Conservation (phyloP, 2,329 filamentous ascomycete species). For the Aspergillus niger region DNA sequence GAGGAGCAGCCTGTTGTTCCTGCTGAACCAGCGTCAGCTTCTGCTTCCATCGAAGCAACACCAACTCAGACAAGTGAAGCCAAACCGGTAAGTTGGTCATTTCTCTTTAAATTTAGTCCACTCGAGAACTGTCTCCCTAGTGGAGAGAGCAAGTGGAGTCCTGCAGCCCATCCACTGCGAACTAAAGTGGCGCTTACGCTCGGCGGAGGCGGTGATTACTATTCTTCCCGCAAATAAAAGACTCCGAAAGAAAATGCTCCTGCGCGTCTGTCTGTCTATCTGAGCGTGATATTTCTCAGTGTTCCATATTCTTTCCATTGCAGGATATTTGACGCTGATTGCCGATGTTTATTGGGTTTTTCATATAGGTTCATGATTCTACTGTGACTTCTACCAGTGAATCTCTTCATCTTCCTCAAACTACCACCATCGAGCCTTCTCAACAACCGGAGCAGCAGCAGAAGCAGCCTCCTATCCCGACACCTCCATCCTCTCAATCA, state of each 20-base stretch:
- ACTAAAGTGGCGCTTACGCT: not conserved
- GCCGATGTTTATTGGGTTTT: too few relatives aligned
- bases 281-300: not conserved
- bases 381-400: not conserved
- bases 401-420: not conserved
- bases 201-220: conserved; percentile 4
- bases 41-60: not conserved
- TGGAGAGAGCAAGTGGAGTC: too few relatives aligned
- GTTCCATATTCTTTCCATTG: not conserved
- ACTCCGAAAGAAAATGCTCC: too few relatives aligned
- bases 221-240: too few relatives aligned
- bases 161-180: too few relatives aligned
- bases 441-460: not conserved
- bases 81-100: too few relatives aligned
- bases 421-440: not conserved
- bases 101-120: too few relatives aligned
- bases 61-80: not conserved
- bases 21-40: not conserved
- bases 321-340: not conserved
- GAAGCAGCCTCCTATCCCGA: not conserved
- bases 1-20: conserved; percentile 14
- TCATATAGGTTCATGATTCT: not conserved
- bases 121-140: too few relatives aligned
- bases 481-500: not conserved
- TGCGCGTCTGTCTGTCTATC: too few relatives aligned